Evolutionary conservation across 495 filamentous ascomycete species (phyloP).

Genomic region (Penicillium soppii): DNA sequence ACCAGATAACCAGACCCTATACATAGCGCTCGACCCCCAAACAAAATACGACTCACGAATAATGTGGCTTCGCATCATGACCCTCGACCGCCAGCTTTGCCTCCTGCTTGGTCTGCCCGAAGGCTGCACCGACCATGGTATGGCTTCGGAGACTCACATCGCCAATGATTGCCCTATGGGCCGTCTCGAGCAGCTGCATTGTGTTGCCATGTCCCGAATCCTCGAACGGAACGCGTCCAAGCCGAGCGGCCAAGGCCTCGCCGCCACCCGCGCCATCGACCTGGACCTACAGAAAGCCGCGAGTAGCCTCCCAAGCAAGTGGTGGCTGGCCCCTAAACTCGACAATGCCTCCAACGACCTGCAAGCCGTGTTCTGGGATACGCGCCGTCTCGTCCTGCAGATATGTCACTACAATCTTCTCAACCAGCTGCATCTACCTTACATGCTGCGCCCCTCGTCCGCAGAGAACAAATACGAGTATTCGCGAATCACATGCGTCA

Average conservation of each 20-base stretch:
- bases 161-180: slow-evolving; percentile 14
- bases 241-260: slow-evolving; percentile 7
- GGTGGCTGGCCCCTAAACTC: slow-evolving; percentile 32
- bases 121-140: slow-evolving; percentile 32
- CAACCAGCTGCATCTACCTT: slow-evolving; percentile 30
- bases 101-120: slow-evolving; percentile 50
- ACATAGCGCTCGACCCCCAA: slow-evolving; percentile 16
- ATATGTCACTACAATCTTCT: slow-evolving; percentile 42
- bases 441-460: slow-evolving; percentile 18
- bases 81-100: slow-evolving; percentile 44
- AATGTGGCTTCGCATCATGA: slow-evolving; percentile 29
- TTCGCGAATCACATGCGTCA: slow-evolving; percentile 39
- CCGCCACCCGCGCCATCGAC: slow-evolving; percentile 39
- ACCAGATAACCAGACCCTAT: slow-evolving; percentile 7
- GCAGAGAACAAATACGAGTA: slow-evolving; percentile 20
- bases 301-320: slow-evolving; percentile 26
- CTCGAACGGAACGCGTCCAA: slow-evolving; percentile 42
- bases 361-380: slow-evolving; percentile 19
- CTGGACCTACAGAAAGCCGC: slow-evolving; percentile 38
- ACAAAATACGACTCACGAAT: slow-evolving; percentile 18
- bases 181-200: slow-evolving; percentile 22
- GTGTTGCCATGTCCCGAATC: slow-evolving; percentile 32
- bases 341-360: neutral
- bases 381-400: slow-evolving; percentile 29
- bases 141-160: slow-evolving; percentile 12